Base-by-base conservation (phyloP, 2,329 filamentous ascomycete species). In the Tolypocladium amazonense region DNA sequence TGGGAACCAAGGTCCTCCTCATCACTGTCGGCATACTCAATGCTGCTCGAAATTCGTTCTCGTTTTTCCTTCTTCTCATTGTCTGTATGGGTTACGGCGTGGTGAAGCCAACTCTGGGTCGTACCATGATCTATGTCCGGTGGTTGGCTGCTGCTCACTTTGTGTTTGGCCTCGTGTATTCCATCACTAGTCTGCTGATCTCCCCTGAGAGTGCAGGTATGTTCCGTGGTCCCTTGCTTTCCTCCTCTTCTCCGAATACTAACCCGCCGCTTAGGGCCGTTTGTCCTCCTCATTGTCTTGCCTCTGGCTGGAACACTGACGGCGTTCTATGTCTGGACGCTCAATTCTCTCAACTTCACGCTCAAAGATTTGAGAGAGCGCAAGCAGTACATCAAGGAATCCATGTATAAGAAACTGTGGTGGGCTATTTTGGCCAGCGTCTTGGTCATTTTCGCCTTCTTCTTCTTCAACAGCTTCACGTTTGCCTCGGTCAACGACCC, bases 81-180 rank as follows among this genome's bases (percentile, higher is more conserved):
- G 94, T 99, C 38, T 99, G 94, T 74, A 99, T 99, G 94, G 94
- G 94, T 38, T 99, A 99, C 68, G 94, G 94, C 67, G 95, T 99
- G 30, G 95, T 99, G 65, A 97, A 97, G 76, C 89, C 88, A 2
- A 91, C 88, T 2, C 82, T 99, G 5, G 94, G 94, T 60, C 89
- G 88, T 69, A 92, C 92, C 15, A 99, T 99, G 94, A 85, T 93
- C 65, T 93, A 90, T 68, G 92, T 97, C 52, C 90, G 94, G 61
- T 89, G 89, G 77, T 84, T 99, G 23, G 94, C 94, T 20, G 88
- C 92, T 63, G 90, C 88, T 2, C 94, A 99, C 75, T 99, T 99
- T 70, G 79, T 96, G 58, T 99, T 99, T 68, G 94, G 93, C 27
- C 84, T 97, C 62, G 88, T 97, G 45, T 99, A 99, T 71, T 89